Percentiles rank a stretch among this genome's conserved stretches.
phyloP scores from a whole-genome alignment of 345 rosid species.

The Melaleuca quinquenervia region DNA sequence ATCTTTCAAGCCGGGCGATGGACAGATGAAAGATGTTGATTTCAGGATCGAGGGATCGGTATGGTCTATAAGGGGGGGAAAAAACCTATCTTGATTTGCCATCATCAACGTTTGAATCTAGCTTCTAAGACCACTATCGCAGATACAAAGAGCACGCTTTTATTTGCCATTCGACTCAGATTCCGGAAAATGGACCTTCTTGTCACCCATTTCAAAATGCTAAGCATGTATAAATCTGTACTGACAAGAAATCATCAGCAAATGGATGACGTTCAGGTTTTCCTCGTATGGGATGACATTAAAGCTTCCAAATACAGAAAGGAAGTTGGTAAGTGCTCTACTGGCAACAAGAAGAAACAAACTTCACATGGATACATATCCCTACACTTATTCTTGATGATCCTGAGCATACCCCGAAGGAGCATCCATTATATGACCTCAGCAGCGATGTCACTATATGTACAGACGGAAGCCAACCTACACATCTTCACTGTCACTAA shows the following conservation, averaged over 20 bases:
- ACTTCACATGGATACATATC: neutral
- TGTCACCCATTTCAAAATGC: neutral
- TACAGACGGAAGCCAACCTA: neutral
- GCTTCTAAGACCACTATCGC: neutral
- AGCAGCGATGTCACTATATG: neutral
- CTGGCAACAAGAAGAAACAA: neutral
- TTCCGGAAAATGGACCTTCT: neutral
- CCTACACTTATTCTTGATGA: neutral
- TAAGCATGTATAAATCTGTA: neutral
- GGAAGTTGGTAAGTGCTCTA: neutral
- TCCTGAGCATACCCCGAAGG: neutral
- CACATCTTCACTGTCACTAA: slow-evolving; percentile 51
- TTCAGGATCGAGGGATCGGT: neutral
- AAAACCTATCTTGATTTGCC: neutral
- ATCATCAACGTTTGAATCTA: neutral
- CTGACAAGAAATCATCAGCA: neutral
- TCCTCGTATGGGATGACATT: neutral
- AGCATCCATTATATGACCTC: neutral
- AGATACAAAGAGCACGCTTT: neutral
- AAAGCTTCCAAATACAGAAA: neutral
- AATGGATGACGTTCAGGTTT: neutral
- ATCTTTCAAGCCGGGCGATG: too few species aligned
- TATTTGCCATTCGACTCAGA: neutral
- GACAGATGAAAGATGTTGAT: too few species aligned
- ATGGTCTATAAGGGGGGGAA: neutral